A percentile compares a stretch with the other conserved stretches of the same genome.
These are phyloP conservation scores for Wickerhamiella australiensis DNA, from an alignment of 805 yeast genomes.

Conservation along the genomic window DNA sequence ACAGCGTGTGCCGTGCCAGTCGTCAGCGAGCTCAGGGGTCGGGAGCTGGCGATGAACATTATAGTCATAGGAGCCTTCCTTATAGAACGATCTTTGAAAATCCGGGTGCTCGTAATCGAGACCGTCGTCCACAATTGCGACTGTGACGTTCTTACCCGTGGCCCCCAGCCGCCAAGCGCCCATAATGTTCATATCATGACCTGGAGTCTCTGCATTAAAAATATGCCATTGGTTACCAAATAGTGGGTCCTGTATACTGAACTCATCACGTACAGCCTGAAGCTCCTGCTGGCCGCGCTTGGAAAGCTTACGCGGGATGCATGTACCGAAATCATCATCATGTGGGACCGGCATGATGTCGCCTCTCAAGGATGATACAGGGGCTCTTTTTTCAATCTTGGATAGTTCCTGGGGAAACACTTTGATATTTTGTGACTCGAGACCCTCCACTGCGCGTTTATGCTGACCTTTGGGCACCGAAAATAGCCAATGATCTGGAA, in stretches of 20 bases:
- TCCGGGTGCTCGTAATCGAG: conserved; percentile 72
- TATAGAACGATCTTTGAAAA: conserved; percentile 45
- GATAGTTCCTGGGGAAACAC: conserved; percentile 1
- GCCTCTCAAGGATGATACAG: not conserved
- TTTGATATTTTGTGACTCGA: not conserved
- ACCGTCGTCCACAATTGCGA: conserved; percentile 92
- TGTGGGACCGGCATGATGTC: not conserved
- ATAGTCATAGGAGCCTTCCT: conserved; percentile 85
- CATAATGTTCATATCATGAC: conserved; percentile 75
- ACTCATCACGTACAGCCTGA: conserved; percentile 33
- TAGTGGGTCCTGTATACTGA: conserved; percentile 70
- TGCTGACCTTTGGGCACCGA: conserved; percentile 12
- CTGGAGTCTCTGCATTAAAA: conserved; percentile 58
- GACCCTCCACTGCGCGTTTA: conserved; percentile 10
- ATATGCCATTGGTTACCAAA: conserved; percentile 86
- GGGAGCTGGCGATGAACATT: conserved; percentile 68
- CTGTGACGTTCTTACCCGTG: conserved; percentile 70
- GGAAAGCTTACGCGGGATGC: conserved; percentile 3
- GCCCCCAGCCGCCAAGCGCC: conserved; percentile 74
- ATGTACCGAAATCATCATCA: not conserved
- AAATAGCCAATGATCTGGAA: conserved; percentile 22
- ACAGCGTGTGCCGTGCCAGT: conserved; percentile 92
- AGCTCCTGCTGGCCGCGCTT: conserved; percentile 8
- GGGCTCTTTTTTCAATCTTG: conserved; percentile 3
- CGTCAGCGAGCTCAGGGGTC: conserved; percentile 66